Evolutionary conservation across 805 yeast species (phyloP).

Genomic region (Pichia sporocuriosa): DNA sequence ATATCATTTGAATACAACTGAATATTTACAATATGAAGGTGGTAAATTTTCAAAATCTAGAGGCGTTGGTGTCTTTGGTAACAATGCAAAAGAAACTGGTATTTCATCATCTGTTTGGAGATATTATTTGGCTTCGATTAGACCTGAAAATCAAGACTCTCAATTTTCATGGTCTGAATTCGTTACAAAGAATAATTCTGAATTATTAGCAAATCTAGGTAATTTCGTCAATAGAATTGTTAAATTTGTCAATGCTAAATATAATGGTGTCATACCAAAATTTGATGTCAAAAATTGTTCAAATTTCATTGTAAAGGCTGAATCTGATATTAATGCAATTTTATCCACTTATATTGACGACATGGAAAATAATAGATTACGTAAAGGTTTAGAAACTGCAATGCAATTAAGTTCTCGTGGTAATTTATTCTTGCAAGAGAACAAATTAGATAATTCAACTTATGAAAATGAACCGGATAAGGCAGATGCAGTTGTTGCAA

Average conservation of each 20-base stretch:
- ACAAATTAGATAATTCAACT: conserved; percentile 84
- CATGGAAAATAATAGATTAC: conserved; percentile 73
- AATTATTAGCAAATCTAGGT: conserved; percentile 91
- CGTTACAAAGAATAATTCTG: conserved; percentile 88
- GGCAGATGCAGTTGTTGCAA: conserved; percentile 88
- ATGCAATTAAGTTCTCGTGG: conserved; percentile 91
- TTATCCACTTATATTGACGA: conserved; percentile 56
- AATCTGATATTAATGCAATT: conserved; percentile 53
- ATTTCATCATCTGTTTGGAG: conserved; percentile 94
- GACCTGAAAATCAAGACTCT: conserved; percentile 95
- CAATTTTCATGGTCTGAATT: conserved; percentile 97
- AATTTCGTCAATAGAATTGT: conserved; percentile 92
- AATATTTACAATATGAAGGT: conserved; percentile 93
- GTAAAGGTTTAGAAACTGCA: conserved; percentile 86
- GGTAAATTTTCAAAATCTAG: conserved; percentile 98
- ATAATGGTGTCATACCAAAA: conserved; percentile 81
- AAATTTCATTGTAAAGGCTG: conserved; percentile 37
- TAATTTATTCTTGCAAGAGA: conserved; percentile 91
- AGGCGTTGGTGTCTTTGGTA: conserved; percentile 96
- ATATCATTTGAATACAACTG: conserved; percentile 89
- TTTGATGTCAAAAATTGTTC: conserved; percentile 45
- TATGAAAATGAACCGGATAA: conserved; percentile 68
- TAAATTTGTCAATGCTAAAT: conserved; percentile 84
- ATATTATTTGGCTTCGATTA: conserved; percentile 82
- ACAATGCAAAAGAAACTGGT: conserved; percentile 92